Conservation (phyloP, 257 asterid genomes). For the Rehmannia glutinosa region DNA sequence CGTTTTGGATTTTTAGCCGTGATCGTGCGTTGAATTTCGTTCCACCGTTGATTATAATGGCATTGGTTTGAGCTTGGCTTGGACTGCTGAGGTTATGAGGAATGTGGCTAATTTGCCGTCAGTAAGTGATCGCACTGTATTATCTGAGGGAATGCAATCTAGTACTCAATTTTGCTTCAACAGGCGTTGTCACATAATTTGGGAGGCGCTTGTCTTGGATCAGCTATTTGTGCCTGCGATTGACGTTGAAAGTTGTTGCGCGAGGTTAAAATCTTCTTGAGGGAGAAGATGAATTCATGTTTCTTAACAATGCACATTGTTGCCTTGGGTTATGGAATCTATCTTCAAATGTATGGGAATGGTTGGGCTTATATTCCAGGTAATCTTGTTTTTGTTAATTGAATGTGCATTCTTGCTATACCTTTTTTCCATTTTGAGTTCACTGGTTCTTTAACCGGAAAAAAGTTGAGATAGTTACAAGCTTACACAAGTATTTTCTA, state of each 20-base stretch:
- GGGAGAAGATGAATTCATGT: constrained; percentile 98
- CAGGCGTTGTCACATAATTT: constrained; percentile 75
- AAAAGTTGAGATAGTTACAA: no score
- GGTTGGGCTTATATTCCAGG: constrained; percentile 99
- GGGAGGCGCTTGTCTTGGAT: constrained; percentile 93
- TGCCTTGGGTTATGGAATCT: constrained; percentile 84
- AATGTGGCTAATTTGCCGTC: constrained; percentile 82
- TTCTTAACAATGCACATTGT: constrained; percentile 95
- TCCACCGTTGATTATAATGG: constrained; percentile 62
- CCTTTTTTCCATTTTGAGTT: no score
- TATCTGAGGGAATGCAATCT: constrained; percentile 89
- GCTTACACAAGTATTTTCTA: no score
- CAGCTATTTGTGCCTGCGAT: constrained; percentile 86
- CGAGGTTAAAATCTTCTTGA: constrained; percentile 86
- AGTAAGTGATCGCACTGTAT: constrained; percentile 85
- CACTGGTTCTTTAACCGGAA: no score
- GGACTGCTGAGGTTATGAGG: constrained; percentile 98
- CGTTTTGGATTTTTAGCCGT: constrained; percentile 86
- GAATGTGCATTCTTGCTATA: no score
- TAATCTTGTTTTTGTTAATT: neutral
- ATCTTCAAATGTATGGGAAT: constrained; percentile 79
- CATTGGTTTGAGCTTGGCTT: constrained; percentile 64
- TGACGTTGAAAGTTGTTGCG: constrained; percentile 78
- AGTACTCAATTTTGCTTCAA: constrained; percentile 83
- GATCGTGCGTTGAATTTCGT: constrained; percentile 77